Base-by-base conservation (phyloP, 1,284 basidiomycete species). In the Fomitopsis pinicola region DNA sequence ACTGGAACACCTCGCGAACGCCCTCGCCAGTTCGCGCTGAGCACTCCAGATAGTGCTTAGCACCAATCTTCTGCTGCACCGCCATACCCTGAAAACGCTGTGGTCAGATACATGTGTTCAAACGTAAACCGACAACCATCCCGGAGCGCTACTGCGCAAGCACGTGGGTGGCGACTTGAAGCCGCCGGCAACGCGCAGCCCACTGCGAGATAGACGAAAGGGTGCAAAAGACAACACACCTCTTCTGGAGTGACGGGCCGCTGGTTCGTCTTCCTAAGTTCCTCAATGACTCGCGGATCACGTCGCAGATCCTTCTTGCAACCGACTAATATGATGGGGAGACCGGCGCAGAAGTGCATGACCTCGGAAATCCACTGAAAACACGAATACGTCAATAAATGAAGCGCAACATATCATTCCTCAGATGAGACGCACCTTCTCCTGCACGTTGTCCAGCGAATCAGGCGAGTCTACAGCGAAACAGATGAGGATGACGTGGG, bases 401-500 rank as follows among this genome's bases (percentile, higher is more conserved):
- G 42, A 28, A n/a, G 42, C 15, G 35, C 17, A 38, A 40, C 14
- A 54, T 15, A 33, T 33, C 5, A 33, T 33, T 33, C 5, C 30
- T 0, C 8, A 22, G 30, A 33, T 26, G 44, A 46, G 48, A 76
- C 80, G 62, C 59, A 85, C 87, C 84, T 91, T 91, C 78, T 91
- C 89, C 77, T 90, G 87, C 28, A 92, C 88, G 78, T 91, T 91
- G 75, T 90, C 88, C 60, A 91, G 79, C 60, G 87, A 89, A 71
- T 89, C 87, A 63, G 88, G 88, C 60, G 85, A 88, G 77, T 91
- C 88, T 69, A 91, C 82, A 59, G 88, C 87, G 73, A 89, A 92
- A 73, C 88, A 91, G 73, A 91, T 89, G 62, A 92, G 82, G 74
- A 91, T 87, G 72, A 91, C 88, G 75, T 91, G 85, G 59, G 87